These are phyloP conservation scores for Blastobotrys arbuscula DNA, from an alignment of 1,139 yeast species.

Conservation along the genomic window DNA sequence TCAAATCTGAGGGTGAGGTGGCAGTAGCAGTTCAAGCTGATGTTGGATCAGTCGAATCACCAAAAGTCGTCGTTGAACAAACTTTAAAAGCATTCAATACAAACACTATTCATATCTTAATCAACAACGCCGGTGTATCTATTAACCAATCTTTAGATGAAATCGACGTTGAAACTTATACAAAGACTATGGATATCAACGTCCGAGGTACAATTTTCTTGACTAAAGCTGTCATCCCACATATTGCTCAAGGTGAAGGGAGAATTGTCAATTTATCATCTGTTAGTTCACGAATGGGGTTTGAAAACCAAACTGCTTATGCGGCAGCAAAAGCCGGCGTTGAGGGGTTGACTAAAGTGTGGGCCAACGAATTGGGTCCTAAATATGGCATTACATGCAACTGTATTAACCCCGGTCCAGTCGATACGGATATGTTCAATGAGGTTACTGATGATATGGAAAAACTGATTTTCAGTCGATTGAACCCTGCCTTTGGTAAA, in stretches of 20 bases:
- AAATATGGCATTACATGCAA: slow-evolving; percentile 21
- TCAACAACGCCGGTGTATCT: slow-evolving; percentile 69
- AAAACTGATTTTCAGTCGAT: slow-evolving; percentile 2
- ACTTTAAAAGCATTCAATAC: slow-evolving; percentile 26
- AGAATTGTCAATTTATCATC: slow-evolving; percentile 56
- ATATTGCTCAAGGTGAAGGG: slow-evolving; percentile 17
- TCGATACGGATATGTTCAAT: slow-evolving; percentile 19
- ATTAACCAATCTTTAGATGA: slow-evolving; percentile 14
- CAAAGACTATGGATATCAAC: slow-evolving; percentile 19
- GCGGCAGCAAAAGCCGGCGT: slow-evolving; percentile 66
- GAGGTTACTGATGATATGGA: slow-evolving; percentile 12
- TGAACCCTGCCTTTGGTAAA: slow-evolving; percentile 7
- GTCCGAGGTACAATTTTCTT: slow-evolving; percentile 25
- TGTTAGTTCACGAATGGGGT: slow-evolving; percentile 41
- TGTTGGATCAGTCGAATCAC: slow-evolving; percentile 23
- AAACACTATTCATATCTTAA: slow-evolving; percentile 52
- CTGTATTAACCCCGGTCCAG: slow-evolving; percentile 31
- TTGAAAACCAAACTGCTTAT: slow-evolving; percentile 58
- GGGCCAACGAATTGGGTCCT: slow-evolving; percentile 47
- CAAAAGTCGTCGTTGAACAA: slow-evolving; percentile 12
- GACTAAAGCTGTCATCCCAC: slow-evolving; percentile 21
- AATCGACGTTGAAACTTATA: slow-evolving; percentile 15
- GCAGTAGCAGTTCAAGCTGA: slow-evolving; percentile 31
- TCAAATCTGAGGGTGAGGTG: slow-evolving; percentile 14
- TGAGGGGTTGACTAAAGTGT: slow-evolving; percentile 48